Evolutionary conservation across 1,284 basidiomycete genomes (phyloP), one percentile per base, ranked within the genome.

Genomic region (Stygiomarasmius scandens): DNA sequence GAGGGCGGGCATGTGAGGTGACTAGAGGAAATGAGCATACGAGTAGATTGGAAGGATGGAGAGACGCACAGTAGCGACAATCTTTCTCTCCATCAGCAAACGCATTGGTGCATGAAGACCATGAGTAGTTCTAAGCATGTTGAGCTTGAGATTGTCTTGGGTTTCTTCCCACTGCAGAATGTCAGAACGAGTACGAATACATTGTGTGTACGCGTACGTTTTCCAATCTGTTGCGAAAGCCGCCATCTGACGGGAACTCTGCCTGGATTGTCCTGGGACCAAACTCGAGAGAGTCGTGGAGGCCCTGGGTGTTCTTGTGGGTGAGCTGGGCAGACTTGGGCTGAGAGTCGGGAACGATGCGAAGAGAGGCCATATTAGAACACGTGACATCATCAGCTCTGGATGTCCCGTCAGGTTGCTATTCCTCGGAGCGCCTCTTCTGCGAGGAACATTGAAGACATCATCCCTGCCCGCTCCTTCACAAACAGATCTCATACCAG

Each of bases 61-160:
- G 38, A 29, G 32, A 76, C 87, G 67, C 66, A 95, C 95, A 60
- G 85, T 74, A 52, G 84, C 74, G 14, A 94, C 93, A 49, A 95
- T 83, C 79, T 91, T 92, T 67, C 95, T 84, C 73, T 99, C 96
- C 96, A 99, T 98, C 66, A 96, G 79, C 58, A 87, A 78, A 46
- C 95, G 84, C 71, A 97, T 84, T 4, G 96, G 96, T 36, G 92
- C 89, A 64, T 93, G 92, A 63, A 98, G 71, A 38, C 96, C 96
- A 68, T 90, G 92, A 38, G 89, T 74, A 73, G 95, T 89, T 55
- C 96, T 85, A 70, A 95, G 85, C 74, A 97, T 77, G 46, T 86
- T 94, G 60, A 97, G 79, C 71, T 92, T 91, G 57, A 96, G 71
- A 71, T 92, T 90, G 70, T 94, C 90, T 71, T 96, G 94, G 4